Conservation (phyloP, 768 basidiomycete species). For the Lepiota venenata region DNA sequence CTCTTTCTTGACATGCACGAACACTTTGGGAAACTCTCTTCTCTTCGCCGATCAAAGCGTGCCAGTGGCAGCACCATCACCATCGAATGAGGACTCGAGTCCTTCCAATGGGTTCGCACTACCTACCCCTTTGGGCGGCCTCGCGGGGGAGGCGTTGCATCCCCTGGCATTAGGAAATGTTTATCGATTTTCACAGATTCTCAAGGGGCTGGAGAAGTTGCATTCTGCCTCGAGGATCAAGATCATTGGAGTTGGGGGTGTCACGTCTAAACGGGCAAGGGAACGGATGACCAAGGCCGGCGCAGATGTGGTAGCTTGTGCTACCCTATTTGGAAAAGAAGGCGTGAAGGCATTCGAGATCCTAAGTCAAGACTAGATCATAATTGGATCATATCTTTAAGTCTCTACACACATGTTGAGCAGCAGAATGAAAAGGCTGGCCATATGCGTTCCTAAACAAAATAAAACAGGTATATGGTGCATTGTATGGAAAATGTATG, state of each 20-base stretch:
- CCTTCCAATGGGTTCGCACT: conserved; percentile 44
- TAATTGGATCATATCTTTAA: background rate
- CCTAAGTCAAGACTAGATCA: conserved; percentile 16
- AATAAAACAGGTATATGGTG: conserved; percentile 3
- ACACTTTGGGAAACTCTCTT: conserved; percentile 72
- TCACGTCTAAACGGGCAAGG: conserved; percentile 56
- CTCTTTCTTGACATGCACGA: conserved; percentile 77
- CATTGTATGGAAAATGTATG: background rate
- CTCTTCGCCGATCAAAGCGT: conserved; percentile 55
- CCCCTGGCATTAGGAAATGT: conserved; percentile 79
- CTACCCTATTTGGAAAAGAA: conserved; percentile 49
- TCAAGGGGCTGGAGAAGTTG: conserved; percentile 26
- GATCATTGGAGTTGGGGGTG: conserved; percentile 83
- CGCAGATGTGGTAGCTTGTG: conserved; percentile 65
- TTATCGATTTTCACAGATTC: conserved; percentile 50
- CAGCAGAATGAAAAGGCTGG: background rate
- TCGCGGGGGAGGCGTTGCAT: conserved; percentile 77
- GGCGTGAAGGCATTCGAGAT: conserved; percentile 53
- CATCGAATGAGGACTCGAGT: conserved; percentile 1
- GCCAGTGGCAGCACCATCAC: background rate
- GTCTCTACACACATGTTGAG: conserved; percentile 3
- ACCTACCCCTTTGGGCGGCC: conserved; percentile 62
- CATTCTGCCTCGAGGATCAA: conserved; percentile 35
- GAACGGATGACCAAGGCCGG: conserved; percentile 73
- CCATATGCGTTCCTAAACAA: background rate